A percentile compares a stretch with the other conserved stretches of the same genome.
Conservation (phyloP, 371 early-diverging fungal species). For the Thermomucor indicae-seudaticae region DNA sequence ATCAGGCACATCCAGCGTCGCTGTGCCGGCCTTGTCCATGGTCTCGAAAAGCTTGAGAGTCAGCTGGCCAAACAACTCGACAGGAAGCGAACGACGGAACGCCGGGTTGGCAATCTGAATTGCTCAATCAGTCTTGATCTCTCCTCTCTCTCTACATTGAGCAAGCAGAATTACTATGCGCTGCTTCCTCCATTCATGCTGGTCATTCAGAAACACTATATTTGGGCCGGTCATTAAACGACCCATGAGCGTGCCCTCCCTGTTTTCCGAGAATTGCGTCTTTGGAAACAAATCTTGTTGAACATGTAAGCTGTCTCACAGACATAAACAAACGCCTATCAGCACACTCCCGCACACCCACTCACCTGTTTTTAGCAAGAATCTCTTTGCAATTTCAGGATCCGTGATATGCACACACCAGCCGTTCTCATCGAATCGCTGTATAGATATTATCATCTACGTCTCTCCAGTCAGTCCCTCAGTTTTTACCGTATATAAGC, state of each 20-base stretch:
- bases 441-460: too few relatives aligned
- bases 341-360: neutral
- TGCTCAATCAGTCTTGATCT: neutral
- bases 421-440: conserved; percentile 4
- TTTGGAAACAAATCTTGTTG: conserved; percentile 16
- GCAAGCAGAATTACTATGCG: conserved; percentile 13
- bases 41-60: conserved; percentile 15
- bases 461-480: too few relatives aligned
- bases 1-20: conserved; percentile 14
- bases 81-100: conserved; percentile 33
- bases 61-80: conserved; percentile 24
- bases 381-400: conserved; percentile 1
- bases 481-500: too few relatives aligned
- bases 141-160: neutral
- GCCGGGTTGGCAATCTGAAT: conserved; percentile 32
- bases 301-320: neutral
- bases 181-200: conserved; percentile 26
- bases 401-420: conserved; percentile 7
- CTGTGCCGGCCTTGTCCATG: conserved; percentile 15
- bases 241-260: conserved; percentile 12
- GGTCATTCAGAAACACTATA: conserved; percentile 21
- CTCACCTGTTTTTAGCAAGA: conserved; percentile 7
- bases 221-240: conserved; percentile 20
- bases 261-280: neutral
- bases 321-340: neutral